phyloP scores from a whole-genome alignment of 1,284 basidiomycete genomes.

The Sporisorium graminicola region DNA sequence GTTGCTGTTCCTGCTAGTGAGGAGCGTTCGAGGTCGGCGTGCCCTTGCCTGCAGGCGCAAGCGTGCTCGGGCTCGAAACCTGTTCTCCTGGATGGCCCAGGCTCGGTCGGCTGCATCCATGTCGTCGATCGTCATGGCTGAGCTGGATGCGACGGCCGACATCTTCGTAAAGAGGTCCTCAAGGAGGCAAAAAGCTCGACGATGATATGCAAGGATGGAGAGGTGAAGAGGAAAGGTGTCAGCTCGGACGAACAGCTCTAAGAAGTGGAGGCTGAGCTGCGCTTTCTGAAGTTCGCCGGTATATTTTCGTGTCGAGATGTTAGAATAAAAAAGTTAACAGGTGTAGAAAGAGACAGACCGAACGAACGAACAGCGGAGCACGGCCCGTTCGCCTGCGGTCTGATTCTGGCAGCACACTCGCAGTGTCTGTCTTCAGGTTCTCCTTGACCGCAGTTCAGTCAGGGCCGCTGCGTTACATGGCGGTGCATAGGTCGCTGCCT shows the following conservation, averaged over 20 bases:
- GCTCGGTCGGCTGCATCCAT: constrained; percentile 42
- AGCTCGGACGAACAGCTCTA: not conserved
- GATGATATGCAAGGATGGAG: not conserved
- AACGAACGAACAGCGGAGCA: not conserved
- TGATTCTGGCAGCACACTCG: not conserved
- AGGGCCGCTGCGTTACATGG: not conserved
- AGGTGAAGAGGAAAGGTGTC: not conserved
- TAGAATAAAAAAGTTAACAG: not conserved
- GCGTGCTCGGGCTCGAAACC: constrained; percentile 35
- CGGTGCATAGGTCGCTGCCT: not conserved
- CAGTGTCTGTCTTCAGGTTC: not conserved
- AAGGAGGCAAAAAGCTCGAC: not conserved
- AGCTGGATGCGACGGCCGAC: constrained; percentile 25
- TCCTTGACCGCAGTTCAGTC: not conserved
- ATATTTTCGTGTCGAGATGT: not conserved
- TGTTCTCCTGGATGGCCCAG: constrained; percentile 47
- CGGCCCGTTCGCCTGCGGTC: not conserved
- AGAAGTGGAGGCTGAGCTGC: constrained; percentile 46
- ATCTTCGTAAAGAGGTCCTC: constrained; percentile 1
- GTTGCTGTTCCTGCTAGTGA: constrained; percentile 21
- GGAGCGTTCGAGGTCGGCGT: constrained; percentile 19
- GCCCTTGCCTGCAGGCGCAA: constrained; percentile 40
- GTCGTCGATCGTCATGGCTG: constrained; percentile 21
- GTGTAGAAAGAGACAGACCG: too few relatives aligned
- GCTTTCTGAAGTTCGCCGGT: not conserved